phyloP scores from a whole-genome alignment of 768 basidiomycete species.

The Hirschioporus abietinus region DNA sequence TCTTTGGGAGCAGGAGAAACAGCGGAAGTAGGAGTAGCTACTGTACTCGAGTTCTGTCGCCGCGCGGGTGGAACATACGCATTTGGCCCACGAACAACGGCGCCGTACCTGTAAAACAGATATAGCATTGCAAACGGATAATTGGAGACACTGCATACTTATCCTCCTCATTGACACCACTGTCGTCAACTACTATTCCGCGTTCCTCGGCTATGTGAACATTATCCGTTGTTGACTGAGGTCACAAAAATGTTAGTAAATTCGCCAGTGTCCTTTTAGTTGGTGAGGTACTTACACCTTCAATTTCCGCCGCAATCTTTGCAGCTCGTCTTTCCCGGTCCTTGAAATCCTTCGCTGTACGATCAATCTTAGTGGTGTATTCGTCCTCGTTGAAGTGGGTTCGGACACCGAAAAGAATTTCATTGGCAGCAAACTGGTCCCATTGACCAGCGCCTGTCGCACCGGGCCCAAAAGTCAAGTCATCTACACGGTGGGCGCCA shows the following conservation, averaged over 20 bases:
- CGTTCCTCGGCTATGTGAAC: constrained; percentile 91
- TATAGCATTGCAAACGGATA: constrained; percentile 19
- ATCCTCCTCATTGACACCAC: constrained; percentile 88
- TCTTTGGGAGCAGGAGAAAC: constrained; percentile 26
- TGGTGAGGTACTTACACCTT: constrained; percentile 51
- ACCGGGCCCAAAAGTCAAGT: constrained; percentile 62
- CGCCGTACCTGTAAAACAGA: constrained; percentile 65
- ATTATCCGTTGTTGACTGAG: constrained; percentile 55
- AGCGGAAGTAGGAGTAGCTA: constrained; percentile 20
- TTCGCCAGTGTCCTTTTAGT: neutral
- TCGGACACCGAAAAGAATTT: constrained; percentile 86
- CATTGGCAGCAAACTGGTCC: constrained; percentile 95
- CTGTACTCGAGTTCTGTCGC: constrained; percentile 30
- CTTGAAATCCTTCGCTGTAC: constrained; percentile 77
- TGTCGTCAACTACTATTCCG: constrained; percentile 55
- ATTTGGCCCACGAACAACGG: constrained; percentile 80
- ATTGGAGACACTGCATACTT: constrained; percentile 51
- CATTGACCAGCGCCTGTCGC: constrained; percentile 44
- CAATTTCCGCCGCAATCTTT: constrained; percentile 86
- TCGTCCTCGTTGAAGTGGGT: constrained; percentile 90
- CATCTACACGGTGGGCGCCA: constrained; percentile 40
- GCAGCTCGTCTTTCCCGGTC: constrained; percentile 85
- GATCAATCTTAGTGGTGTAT: constrained; percentile 93
- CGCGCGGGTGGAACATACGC: constrained; percentile 96
- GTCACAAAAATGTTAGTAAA: constrained; percentile 10